Evolutionary conservation across 352 stramenopile genomes (phyloP), one percentile per base, ranked within the genome.

Genomic region (Globisporangium emineosum): DNA sequence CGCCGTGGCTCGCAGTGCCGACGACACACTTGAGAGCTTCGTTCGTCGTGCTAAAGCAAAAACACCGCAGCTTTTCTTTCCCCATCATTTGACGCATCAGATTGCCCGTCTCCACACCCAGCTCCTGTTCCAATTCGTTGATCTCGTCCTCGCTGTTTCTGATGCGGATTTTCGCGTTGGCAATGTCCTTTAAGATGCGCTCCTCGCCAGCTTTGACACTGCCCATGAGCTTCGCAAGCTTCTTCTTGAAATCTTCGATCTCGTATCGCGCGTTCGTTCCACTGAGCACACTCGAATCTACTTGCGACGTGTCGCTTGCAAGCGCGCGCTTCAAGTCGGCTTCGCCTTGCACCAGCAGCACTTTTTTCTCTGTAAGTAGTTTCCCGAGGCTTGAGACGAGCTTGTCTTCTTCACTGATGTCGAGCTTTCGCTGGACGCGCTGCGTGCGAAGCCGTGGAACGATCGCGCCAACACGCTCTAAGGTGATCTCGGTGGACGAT

Each of bases 241-340:
- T 91, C n/a, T 77, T 72, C 60, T 89, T 90, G 70, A 92, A 94
- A 49, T 89, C 75, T 3, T 88, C 81, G 17, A 91, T 73, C 29
- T 91, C 83, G 55, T 90, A 94, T 3, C 83, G 81, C 5, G 75
- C 83, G 21, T 65, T 71, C 1, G 75, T 72, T 5, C 81, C 81
- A 10, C 58, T 88, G 37, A 94, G 78, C 47, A 92, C 77, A 2
- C 50, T 66, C 19, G 86, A 92, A 49, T 94, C 86, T 5, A 92
- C 81, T 56, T 88, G 78, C 3, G 69, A 57, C 0, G 81, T 86
- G 55, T 92, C 83, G 32, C 78, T 90, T 0, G 76, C 79, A 4
- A 89, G 68, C 15, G 83, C 83, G 23, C 80, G 72, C 67, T 90
- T 90, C 5, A 92, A 55, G 56, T 91, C 86, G 5, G 68, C 57